phyloP scores from a whole-genome alignment of 2,329 filamentous ascomycete genomes.

The Diaporthe sp. region DNA sequence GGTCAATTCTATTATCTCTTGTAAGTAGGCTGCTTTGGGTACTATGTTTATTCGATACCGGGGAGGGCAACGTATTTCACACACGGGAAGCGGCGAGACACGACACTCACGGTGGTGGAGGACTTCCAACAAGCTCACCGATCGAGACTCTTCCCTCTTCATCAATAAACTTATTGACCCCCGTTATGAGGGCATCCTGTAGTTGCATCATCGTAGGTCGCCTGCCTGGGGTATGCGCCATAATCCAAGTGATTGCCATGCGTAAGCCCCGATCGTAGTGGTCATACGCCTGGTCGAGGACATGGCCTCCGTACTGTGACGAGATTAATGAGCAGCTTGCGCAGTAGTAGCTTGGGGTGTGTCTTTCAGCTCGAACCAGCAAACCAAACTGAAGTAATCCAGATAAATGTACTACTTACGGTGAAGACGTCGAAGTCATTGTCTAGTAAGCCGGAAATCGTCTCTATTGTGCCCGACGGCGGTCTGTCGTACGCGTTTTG shows the following conservation, averaged over 20 bases:
- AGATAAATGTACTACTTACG: not conserved
- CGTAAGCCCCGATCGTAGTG: not conserved
- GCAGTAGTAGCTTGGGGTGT: not conserved
- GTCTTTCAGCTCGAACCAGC: not conserved
- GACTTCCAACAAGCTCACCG: not conserved
- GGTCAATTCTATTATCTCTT: not conserved
- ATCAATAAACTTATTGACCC: not conserved
- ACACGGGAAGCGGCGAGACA: not conserved
- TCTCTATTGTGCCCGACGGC: not conserved
- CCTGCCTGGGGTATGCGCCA: not conserved
- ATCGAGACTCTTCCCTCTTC: not conserved
- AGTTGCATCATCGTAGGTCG: constrained; percentile 6
- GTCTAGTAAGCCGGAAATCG: not conserved
- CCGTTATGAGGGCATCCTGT: not conserved
- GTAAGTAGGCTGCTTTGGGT: not conserved
- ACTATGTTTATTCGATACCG: not conserved
- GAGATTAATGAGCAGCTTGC: not conserved
- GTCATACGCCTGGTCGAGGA: not conserved
- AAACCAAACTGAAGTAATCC: not conserved
- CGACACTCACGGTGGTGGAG: not conserved
- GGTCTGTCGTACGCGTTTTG: not conserved
- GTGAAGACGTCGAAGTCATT: not conserved
- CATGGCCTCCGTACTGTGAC: not conserved
- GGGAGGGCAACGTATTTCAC: not conserved
- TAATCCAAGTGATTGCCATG: not conserved